Percentiles rank a stretch among this genome's conserved stretches.
Evolutionary conservation across 805 yeast species (phyloP).

Genomic region (Kazachstania kunashirensis): DNA sequence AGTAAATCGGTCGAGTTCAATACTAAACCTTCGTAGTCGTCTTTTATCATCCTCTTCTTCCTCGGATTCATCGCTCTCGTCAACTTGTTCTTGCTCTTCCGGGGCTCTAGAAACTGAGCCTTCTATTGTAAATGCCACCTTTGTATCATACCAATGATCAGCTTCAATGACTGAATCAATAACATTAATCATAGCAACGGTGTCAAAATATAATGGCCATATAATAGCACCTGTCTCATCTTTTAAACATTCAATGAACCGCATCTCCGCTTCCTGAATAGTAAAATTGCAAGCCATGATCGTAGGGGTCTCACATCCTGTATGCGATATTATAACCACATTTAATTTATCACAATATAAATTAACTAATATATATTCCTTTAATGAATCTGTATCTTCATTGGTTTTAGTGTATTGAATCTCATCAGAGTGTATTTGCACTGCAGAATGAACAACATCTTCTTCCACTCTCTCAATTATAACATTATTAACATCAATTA

Average conservation of each 20-base stretch:
- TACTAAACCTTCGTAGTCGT: constrained; percentile 4
- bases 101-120: too few relatives aligned
- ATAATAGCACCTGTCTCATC: constrained; percentile 19
- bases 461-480: too few relatives aligned
- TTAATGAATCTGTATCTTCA: too few relatives aligned
- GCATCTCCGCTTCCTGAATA: too few relatives aligned
- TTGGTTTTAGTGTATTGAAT: too few relatives aligned
- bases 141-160: constrained; percentile 21
- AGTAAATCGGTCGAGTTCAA: constrained; percentile 24
- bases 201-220: constrained; percentile 19
- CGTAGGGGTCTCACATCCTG: too few relatives aligned
- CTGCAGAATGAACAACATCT: background rate
- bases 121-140: too few relatives aligned
- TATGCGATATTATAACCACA: too few relatives aligned
- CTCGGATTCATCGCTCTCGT: background rate
- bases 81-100: background rate
- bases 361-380: too few relatives aligned
- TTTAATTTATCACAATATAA: too few relatives aligned
- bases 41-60: background rate
- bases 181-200: constrained; percentile 17
- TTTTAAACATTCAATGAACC: constrained; percentile 24
- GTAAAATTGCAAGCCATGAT: background rate
- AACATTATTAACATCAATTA: constrained; percentile 3
- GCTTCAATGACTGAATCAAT: constrained; percentile 13
- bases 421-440: too few relatives aligned